Evolutionary conservation across 805 yeast species (phyloP).

Genomic region (Candida bentonensis): DNA sequence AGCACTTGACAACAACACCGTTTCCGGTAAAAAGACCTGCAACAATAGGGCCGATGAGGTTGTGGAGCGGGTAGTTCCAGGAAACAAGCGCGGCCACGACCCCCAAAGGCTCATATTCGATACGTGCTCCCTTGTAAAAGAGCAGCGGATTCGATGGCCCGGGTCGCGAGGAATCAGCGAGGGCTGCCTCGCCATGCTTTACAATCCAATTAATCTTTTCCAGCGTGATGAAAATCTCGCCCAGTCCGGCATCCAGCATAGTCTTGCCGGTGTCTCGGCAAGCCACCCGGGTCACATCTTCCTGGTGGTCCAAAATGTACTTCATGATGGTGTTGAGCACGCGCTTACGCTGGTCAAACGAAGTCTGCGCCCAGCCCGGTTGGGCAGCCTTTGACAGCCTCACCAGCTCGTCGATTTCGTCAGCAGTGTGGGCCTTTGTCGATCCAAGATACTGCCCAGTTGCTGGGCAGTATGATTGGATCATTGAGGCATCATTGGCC

Average conservation of each 20-base stretch:
- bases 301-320: constrained; percentile 70
- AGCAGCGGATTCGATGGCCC: constrained; percentile 79
- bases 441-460: constrained; percentile 82
- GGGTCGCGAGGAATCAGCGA: constrained; percentile 61
- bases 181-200: constrained; percentile 61
- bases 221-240: constrained; percentile 87
- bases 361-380: constrained; percentile 33
- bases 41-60: constrained; percentile 80
- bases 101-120: constrained; percentile 84
- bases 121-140: constrained; percentile 86
- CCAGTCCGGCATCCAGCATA: constrained; percentile 78
- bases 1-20: constrained; percentile 81
- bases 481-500: constrained; percentile 47
- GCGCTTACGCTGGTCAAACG: constrained; percentile 52
- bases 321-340: constrained; percentile 58
- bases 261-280: constrained; percentile 97
- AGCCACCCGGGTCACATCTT: constrained; percentile 76
- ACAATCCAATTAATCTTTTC: constrained; percentile 88
- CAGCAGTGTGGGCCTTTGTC: constrained; percentile 45
- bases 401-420: constrained; percentile 59
- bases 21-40: constrained; percentile 87
- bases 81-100: constrained; percentile 83
- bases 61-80: constrained; percentile 97
- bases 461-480: constrained; percentile 90
- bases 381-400: constrained; percentile 42